Base-by-base conservation (phyloP, 257 asterid species). In the Pogostemon cablin region DNA sequence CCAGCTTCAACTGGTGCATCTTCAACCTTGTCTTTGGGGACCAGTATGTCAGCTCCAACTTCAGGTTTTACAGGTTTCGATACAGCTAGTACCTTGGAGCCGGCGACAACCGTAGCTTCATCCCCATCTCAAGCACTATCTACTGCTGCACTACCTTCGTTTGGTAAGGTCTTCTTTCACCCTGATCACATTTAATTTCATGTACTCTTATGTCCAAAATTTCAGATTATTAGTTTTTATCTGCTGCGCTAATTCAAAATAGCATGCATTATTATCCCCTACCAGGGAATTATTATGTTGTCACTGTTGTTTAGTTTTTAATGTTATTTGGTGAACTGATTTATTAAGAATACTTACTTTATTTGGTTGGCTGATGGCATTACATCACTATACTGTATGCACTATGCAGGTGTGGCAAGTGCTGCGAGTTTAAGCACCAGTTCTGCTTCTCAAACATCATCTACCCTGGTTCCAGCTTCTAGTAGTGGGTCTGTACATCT, bases 401-500 rank as follows among this genome's bases (percentile, higher is more conserved):
- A 81, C 91, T 62, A 9, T 67, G 43, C 44, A 81, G 93, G 91
- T 47, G 67, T 48, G 20, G 74, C 87, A 57, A 65, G 72, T 62
- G 77, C 88, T 74, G 77, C 62, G 65, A 78, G 78, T 74, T 67
- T 86, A 75, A 75, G 72, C 72, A 44, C 95, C 69, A 74, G 78
- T 76, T 80, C 90, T 81, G 78, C 96, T 68, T 74, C 90, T 75
- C 96, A 82, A 81, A 79, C 89, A 48, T 75, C 97, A 68, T 80
- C 96, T 25, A 64, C 82, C 39, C 71, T 82, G 64, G 86, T 68
- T 79, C 84, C 78, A 63, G 76, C 93, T 78, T 82, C 91, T 53
- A 84, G 87, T 72, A 84, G 91, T 70, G 92, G 96, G 96, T 92
- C 73, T 81, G 96, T 78, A 9, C 77, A 50, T 71, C 73, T 57